Conservation (phyloP, 805 yeast genomes). For the Yamadazyma scolyti region DNA sequence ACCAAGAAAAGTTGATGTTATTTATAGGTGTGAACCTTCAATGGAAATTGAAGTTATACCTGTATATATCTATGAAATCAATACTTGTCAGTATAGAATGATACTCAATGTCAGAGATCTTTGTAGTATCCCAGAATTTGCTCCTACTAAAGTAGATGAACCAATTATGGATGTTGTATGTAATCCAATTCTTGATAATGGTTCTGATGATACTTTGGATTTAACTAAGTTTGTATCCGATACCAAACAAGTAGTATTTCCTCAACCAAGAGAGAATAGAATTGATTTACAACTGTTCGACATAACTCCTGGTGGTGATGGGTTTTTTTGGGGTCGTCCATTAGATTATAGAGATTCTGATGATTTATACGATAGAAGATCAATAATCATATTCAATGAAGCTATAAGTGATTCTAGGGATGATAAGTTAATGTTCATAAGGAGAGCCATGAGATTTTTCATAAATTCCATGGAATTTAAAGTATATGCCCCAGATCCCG, state of each 20-base stretch:
- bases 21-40: conserved; percentile 50
- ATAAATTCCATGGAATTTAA: conserved; percentile 17
- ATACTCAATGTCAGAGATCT: conserved; percentile 47
- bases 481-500: conserved; percentile 22
- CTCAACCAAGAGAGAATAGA: conserved; percentile 19
- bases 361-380: conserved; percentile 9
- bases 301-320: conserved; percentile 26
- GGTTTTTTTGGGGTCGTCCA: conserved; percentile 24
- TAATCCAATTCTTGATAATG: conserved; percentile 11
- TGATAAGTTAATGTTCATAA: neutral
- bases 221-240: neutral
- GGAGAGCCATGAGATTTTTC: conserved; percentile 4
- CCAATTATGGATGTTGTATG: conserved; percentile 27
- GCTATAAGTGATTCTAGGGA: neutral
- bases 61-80: conserved; percentile 47
- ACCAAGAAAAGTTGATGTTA: conserved; percentile 52
- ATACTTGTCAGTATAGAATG: conserved; percentile 57
- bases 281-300: conserved; percentile 24
- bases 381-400: conserved; percentile 7
- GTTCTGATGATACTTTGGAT: conserved; percentile 3
- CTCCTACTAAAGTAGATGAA: conserved; percentile 20
- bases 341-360: conserved; percentile 5
- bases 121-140: conserved; percentile 39
- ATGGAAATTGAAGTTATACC: conserved; percentile 11
- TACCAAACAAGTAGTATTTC: conserved; percentile 12